Base-by-base conservation (phyloP, 225 moss, liverwort and hornwort genomes). In the Bryoerythrophyllum caledonicum region DNA sequence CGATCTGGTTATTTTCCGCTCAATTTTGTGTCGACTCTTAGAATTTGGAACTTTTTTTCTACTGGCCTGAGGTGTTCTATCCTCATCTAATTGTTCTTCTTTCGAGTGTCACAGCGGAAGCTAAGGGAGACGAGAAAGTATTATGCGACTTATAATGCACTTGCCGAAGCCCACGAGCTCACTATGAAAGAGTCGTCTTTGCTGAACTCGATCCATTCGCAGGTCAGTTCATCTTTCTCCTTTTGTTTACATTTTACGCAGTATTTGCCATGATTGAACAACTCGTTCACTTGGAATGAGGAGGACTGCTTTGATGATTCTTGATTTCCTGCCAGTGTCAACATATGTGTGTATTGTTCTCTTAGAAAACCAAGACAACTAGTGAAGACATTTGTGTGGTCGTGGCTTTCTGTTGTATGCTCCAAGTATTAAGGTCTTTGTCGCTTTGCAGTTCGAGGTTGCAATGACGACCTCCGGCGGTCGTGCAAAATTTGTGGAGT, bases 91-190 rank as follows among this genome's bases (percentile, higher is more conserved):
- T 62, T 71, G 40, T 79, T 68, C 38, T 60, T 38, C 54, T 75
- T 14, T 80, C 56, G 65, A 63, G 20, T 52, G 26, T 71, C 65
- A 43, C 89, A 99, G 99, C 86, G 95, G 71, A 99, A 99, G 81
- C 78, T 99, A 61, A 86, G 91, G 66, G 99, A 99, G 88, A 99
- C 99, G 20, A 92, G 99, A 65, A 99, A 99, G 74, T 93, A 99
- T 76, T 99, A 81, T 86, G 89, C 93, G 65, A 99, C 95, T 20
- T 95, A 91, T 67, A 99, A 99, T 72, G 95, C 99, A 60, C 99
- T 99, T 65, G 99, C 99, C 76, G 99, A 93, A 76, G 93, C 90
- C 71, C 89, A 93, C 65, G 99, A 95, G 83, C 81, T 95, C 24
- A 95, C 89, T 57, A 75, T 83, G 81, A 99, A 99, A 67, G 99